Evolutionary conservation across 1,284 basidiomycete genomes (phyloP), one percentile per base, ranked within the genome.

Genomic region (Rhodotorula sp.): DNA sequence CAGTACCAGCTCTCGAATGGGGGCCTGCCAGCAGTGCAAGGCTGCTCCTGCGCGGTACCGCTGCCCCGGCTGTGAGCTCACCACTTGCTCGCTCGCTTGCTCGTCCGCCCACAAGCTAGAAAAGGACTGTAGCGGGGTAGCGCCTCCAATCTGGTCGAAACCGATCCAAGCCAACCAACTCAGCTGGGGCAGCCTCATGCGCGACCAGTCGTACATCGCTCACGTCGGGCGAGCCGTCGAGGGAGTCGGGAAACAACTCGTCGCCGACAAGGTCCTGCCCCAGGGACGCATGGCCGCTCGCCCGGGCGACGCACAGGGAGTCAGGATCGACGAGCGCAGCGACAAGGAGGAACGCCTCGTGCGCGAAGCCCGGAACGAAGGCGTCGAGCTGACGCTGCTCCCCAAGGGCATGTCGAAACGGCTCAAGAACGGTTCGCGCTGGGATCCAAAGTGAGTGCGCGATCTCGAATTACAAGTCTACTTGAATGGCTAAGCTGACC

Each of bases 361-460:
- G 2, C 54, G 69, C 26, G 74, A 76, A 34, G 75, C 75, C 54
- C 52, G 68, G 64, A 63, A 61, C 15, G 64, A 74, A 16, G 68
- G 69, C 18, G 70, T 74, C 43, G 68, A 72, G n/a, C 63, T 76
- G 8, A 62, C 74, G 26, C 55, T 74, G 3, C 56, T 76, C 19
- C 75, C 75, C 14, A 71, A 68, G 52, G 75, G 72, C 28, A 76
- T 76, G 75, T 65, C 56, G 47, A 74, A 68, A n/a, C 63, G 75
- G 12, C n/a, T 50, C 31, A 62, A 60, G 48, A 76, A 76, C 60
- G 50, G 47, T 8, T 70, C 75, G 49, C 49, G 70, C 8, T 76
- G 75, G 75, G 69, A 76, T 48, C 56, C 49, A 12, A 76, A 76
- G 75, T 73, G 45, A 49, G 73, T 49, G 1, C 23, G 38, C 38